Base-by-base conservation (phyloP, 1,139 yeast species). In the Yamadazyma triangularis region DNA sequence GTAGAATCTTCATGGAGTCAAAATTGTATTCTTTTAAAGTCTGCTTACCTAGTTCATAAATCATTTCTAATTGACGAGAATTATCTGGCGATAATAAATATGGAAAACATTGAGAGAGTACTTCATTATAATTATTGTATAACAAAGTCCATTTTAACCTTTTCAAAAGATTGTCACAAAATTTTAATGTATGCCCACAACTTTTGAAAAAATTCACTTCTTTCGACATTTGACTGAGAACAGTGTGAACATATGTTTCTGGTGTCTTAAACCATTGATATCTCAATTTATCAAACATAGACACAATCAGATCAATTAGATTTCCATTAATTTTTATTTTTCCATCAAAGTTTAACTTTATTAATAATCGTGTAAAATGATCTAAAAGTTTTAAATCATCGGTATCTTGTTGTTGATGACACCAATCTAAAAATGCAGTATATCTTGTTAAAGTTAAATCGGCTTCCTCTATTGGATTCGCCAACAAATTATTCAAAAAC, bases 111-210 rank as follows among this genome's bases (percentile, higher is more conserved):
- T 33, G 34, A 4, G 36, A 23, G 5, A 59, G 35, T 3, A 53
- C 35, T 5, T 36, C 32, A 24, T 40, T 46, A 25, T 61, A 57
- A 29, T 60, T 54, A 6, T 37, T 38, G 29, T 64, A 61, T 2
- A 64, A 43, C 28, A 54, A 42, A 11, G 26, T 34, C 70, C 70
- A 65, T 21, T 52, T 53, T 13, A 63, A 42, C 27, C 49, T 48
- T 9, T 34, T 25, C 13, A 51, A 36, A 16, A 64, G 37, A 1
- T 38, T 38, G 5, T 49, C 41, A 13, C 52, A 35, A 31, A 60
- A 57, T 2, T 30, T 32, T 8, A 34, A 36, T 2, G 48, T 25
- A n/a, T 47, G 51, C 1, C 60, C 60, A 35, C 64, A 50, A 1
- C 42, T 40, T 21, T 46, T 50, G 29, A 47, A 48, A 29, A 47